Evolutionary conservation across 2,329 filamentous ascomycete species (phyloP), one percentile per base, ranked within the genome.

Genomic region (Pseudogymnoascus sp.): DNA sequence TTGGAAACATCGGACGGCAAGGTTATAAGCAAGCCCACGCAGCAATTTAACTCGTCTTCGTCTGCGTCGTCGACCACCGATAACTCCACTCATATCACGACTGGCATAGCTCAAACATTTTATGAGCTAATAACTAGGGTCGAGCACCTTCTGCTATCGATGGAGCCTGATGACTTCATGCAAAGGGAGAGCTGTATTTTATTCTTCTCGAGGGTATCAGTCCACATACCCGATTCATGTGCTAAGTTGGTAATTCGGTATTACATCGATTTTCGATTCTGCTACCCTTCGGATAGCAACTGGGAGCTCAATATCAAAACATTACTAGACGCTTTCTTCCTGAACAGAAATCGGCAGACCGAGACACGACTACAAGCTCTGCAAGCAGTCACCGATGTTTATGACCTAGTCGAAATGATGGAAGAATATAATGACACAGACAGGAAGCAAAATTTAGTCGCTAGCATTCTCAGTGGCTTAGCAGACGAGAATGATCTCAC

Each of bases 211-310:
- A 78, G 80, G 23, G 80, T 90, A 14, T 83, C 87, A 63, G 76
- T 78, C 14, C 80, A 84, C 37, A 79, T 91, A 7, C 85, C 86
- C 5, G 86, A 91, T 70, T 81, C 83, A 3, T 83, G 85, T 7
- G 86, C 83, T 1, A 81, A 81, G 57, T 77, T 87, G 10, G 81
- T 91, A 23, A 80, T 91, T 47, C 81, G 85, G 51, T 85, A 90
- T 71, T 89, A 87, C 67, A 81, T 82, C 63, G 84, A 89, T 62
- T 87, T 88, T 67, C 80, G 87, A 54, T 86, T 85, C 69, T 89
- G 89, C 69, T 88, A 87, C 51, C 89, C 89, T 2, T 89, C 88
- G 0, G 87, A 90, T 68, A 74, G 80, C 57, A 78, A 83, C 37
- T 92, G 88, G 89, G 81, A 88, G 66, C 75, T 80, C 2, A 88